Evolutionary conservation across 306 rosid genomes (phyloP), one percentile per base, ranked within the genome.

Genomic region (Betula pendula): DNA sequence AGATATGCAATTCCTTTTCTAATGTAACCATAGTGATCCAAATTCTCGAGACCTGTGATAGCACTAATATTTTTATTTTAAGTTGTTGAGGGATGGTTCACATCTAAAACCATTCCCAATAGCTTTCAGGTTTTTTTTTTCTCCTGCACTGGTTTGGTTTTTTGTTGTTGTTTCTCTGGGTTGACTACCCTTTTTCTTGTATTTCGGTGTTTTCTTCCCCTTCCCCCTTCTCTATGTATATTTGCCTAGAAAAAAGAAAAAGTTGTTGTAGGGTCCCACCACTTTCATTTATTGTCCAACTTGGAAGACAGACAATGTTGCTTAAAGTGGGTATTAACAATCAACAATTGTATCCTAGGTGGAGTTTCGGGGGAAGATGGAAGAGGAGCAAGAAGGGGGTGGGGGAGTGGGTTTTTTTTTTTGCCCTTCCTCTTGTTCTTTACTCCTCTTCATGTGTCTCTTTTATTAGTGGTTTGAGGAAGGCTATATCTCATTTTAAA

Each of bases 1-100:
- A 19, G 65, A 52, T 83, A 40, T 40, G 20, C 31, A 35, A 72
- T 68, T 17, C 71, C 38, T 73, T 76, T 50, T 22, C 9, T 2
- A 20, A 38, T 19, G 48, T 38, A 66, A 66, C 8, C 27, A 1
- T 63, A 15, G 69, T 17, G 22, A 63, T 63, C 45, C 40, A 60
- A 35, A 8, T 63, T 63, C 22, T 33, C 16, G 6, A 63, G 31
- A 35, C 22, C 45, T 8, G 13, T 17, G 8, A 15, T 60, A 35
- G 43, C 45, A 8, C 24, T 8, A 14, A 17, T 16, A 13, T 38
- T 65, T 65, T 38, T 8, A 0, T 65, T 65, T 38, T 65, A 65
- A 65, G 48, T 40, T 65, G 15, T n/a, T n/a, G n/a, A n/a, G n/a
- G n/a, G n/a, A n/a, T n/a, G n/a, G n/a, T n/a, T n/a, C n/a, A n/a